phyloP scores from a whole-genome alignment of 768 basidiomycete species.

The Glaciozyma martinii region DNA sequence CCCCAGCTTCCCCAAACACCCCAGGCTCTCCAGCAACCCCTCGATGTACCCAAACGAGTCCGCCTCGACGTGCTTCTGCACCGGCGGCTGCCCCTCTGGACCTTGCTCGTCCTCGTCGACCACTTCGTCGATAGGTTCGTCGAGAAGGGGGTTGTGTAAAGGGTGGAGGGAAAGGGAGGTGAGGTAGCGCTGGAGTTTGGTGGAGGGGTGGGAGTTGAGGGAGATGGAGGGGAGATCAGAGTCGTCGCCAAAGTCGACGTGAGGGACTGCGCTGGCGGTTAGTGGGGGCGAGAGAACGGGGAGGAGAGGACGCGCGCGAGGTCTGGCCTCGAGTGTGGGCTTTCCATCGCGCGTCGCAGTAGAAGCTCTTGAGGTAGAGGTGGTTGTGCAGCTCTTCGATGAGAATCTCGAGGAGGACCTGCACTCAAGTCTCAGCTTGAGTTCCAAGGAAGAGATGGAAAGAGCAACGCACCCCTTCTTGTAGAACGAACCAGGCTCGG shows the following conservation, averaged over 20 bases:
- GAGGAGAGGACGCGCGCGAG: conserved; percentile 48
- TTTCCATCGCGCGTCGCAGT: conserved; percentile 88
- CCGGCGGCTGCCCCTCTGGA: background rate
- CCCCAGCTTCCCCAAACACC: conserved; percentile 79
- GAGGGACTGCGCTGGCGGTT: conserved; percentile 26
- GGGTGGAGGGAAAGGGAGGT: conserved; percentile 38
- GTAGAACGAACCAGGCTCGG: conserved; percentile 67
- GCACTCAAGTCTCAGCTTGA: background rate
- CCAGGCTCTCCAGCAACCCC: conserved; percentile 81
- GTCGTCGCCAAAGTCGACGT: conserved; percentile 34
- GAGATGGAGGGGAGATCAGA: conserved; percentile 19
- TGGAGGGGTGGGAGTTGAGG: conserved; percentile 21
- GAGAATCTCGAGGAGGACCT: conserved; percentile 87
- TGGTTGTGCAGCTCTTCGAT: conserved; percentile 93
- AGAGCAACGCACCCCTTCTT: conserved; percentile 63
- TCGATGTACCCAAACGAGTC: conserved; percentile 93
- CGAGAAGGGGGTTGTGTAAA: conserved; percentile 38
- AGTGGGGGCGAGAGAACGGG: background rate
- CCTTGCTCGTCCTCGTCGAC: background rate
- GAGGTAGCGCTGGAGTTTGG: conserved; percentile 40
- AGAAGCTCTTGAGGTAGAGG: conserved; percentile 92
- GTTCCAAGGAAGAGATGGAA: background rate
- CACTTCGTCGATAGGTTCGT: conserved; percentile 33
- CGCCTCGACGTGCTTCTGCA: conserved; percentile 62
- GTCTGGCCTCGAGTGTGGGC: conserved; percentile 72